Percentiles rank a stretch among this genome's conserved stretches.
Evolutionary conservation across 768 basidiomycete genomes (phyloP).

Genomic region (Boletus coccyginus): DNA sequence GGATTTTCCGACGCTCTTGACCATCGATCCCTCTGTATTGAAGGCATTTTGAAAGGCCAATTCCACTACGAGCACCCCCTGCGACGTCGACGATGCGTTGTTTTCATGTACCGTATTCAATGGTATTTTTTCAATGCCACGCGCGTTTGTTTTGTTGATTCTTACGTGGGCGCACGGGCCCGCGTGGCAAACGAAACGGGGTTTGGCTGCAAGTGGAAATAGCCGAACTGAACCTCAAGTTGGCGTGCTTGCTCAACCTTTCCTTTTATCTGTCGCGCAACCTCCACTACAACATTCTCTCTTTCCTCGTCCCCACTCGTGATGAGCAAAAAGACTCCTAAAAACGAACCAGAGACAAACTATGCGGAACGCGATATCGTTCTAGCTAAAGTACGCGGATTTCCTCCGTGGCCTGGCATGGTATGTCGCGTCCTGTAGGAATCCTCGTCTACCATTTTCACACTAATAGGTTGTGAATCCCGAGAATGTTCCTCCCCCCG

Average conservation of each 20-base stretch:
- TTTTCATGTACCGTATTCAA: conserved; percentile 29
- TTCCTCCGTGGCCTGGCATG: conserved; percentile 92
- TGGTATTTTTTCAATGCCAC: conserved; percentile 32
- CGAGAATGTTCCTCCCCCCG: conserved; percentile 54
- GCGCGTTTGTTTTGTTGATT: conserved; percentile 35
- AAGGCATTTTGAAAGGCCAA: conserved; percentile 10
- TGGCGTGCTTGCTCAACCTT: conserved; percentile 39
- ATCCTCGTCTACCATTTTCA: conserved; percentile 9
- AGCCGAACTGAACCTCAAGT: conserved; percentile 38
- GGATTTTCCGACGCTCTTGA: conserved; percentile 8
- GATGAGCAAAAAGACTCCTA: conserved; percentile 54
- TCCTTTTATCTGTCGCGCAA: conserved; percentile 38
- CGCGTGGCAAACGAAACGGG: conserved; percentile 39
- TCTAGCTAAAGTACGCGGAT: conserved; percentile 91
- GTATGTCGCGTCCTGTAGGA: conserved; percentile 50
- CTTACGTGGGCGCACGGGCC: conserved; percentile 39
- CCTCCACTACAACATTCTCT: conserved; percentile 19
- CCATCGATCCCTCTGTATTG: conserved; percentile 5
- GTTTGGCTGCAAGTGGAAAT: conserved; percentile 39
- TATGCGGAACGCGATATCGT: conserved; percentile 83
- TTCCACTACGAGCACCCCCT: conserved; percentile 17
- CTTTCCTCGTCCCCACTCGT: conserved; percentile 12
- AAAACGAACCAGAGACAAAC: conserved; percentile 40
- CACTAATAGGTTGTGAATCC: conserved; percentile 74
- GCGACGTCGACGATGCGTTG: conserved; percentile 21